Conservation (phyloP, 2,329 filamentous ascomycete genomes). For the Penicillium griseofulvum region DNA sequence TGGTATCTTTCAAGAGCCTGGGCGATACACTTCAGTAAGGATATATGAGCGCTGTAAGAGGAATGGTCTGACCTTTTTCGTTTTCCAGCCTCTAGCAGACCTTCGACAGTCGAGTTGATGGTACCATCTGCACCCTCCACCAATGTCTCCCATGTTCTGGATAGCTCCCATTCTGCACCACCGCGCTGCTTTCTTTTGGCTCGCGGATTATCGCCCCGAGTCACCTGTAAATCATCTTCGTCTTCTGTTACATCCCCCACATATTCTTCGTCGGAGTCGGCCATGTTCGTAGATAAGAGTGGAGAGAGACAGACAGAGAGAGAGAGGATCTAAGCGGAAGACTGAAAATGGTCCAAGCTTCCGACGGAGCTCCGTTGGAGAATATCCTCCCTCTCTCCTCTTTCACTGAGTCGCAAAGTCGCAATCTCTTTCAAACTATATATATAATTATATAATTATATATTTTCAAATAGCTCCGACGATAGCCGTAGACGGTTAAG, state of each 20-base stretch:
- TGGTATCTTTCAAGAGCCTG: slow-evolving; percentile 86
- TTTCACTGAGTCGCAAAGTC: background rate
- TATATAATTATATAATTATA: no score
- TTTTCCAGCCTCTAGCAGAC: slow-evolving; percentile 77
- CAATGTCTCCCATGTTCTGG: slow-evolving; percentile 63
- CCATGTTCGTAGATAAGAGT: slow-evolving; percentile 26
- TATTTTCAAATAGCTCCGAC: slow-evolving; percentile 9
- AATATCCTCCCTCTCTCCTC: background rate
- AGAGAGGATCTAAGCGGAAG: slow-evolving; percentile 6
- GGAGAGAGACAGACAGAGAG: slow-evolving; percentile 7
- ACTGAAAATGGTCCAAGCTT: slow-evolving; percentile 29
- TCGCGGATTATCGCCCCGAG: slow-evolving; percentile 19
- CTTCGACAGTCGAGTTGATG: slow-evolving; percentile 68
- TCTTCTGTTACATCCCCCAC: slow-evolving; percentile 51
- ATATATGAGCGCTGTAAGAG: background rate
- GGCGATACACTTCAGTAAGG: slow-evolving; percentile 26
- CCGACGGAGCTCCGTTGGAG: slow-evolving; percentile 27
- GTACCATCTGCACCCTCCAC: slow-evolving; percentile 77
- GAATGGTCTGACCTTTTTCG: slow-evolving; percentile 58
- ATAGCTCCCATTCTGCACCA: slow-evolving; percentile 48
- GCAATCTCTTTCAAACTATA: background rate
- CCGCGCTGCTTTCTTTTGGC: slow-evolving; percentile 40
- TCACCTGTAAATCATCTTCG: slow-evolving; percentile 35
- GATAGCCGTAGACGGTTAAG: slow-evolving; percentile 22
- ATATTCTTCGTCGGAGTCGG: slow-evolving; percentile 54